Base-by-base conservation (phyloP, 345 rosid genomes). In the Viola odorata region DNA sequence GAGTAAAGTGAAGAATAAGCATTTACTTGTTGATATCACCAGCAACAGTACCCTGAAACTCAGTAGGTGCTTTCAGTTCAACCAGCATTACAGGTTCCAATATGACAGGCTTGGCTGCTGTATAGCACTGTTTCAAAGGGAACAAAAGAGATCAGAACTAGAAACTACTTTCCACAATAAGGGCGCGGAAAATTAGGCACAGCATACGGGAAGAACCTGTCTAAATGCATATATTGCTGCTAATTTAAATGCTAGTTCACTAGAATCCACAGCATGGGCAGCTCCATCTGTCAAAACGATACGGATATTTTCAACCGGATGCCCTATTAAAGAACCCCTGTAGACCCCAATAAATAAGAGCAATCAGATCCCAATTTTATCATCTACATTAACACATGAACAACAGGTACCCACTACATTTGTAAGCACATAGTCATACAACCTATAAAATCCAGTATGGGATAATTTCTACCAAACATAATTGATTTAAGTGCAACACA, bases 191-290 rank as follows among this genome's bases (percentile, higher is more conserved):
- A 16, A 6, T 15, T 10, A 39, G 45, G 32, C 3, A 44, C 12
- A 69, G 49, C 41, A 38, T 12, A 12, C 6, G 55, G 45, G 55
- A 36, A 48, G 3, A 12, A 85, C 96, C 87, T 85, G 92, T 80
- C 99, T 84, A 63, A 95, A 95, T 63, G 99, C 99, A 77, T 95
- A 95, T 63, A 95, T 95, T 65, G 99, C 65, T 44, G 99, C 99
- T 65, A 95, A 75, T 70, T 95, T 95, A 76, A 95, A 95, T 12
- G 99, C 99, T 70, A 91, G 92, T 70, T 95, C 98, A 73, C 99
- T 95, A 44, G 98, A 95, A 84, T 95, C 98, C 63, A 95, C 99
- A 0, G 95, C 80, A 72, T 95, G 98, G 12, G 99, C 81, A 53
- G 95, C 94, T 59, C 99, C 99, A 64, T 95, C 99, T 3, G 91